Conservation (phyloP, 345 rosid genomes). For the Rhodamnia rubescens region DNA sequence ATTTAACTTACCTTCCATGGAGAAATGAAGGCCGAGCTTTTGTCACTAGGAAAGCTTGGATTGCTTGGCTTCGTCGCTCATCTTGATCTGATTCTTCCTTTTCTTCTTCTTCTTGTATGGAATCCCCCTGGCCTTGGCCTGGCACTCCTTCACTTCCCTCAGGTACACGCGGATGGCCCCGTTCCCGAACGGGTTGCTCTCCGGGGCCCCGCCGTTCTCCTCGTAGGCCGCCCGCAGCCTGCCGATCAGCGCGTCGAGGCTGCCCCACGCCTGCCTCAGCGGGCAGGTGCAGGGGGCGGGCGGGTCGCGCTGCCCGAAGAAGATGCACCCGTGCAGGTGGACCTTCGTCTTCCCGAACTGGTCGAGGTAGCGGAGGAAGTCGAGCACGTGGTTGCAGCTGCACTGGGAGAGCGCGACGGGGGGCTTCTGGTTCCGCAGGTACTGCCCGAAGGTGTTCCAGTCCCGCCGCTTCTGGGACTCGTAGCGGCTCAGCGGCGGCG, state of each 20-base stretch:
- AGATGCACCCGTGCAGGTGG: constrained; percentile 57
- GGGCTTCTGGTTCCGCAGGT: constrained; percentile 66
- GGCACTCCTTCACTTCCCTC: constrained; percentile 70
- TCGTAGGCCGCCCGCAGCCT: constrained; percentile 80
- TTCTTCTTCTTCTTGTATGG: constrained; percentile 73
- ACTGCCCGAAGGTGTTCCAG: constrained; percentile 86
- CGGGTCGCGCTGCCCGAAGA: constrained; percentile 77
- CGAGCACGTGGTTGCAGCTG: constrained; percentile 54
- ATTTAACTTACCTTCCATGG: neutral
- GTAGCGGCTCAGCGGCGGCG: constrained; percentile 53
- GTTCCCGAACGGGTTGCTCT: constrained; percentile 66
- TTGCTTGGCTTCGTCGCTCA: constrained; percentile 20
- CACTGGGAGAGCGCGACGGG: constrained; percentile 44
- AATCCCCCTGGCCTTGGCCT: constrained; percentile 80
- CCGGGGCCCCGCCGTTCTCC: constrained; percentile 61
- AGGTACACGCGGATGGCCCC: constrained; percentile 64
- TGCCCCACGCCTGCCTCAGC: constrained; percentile 81
- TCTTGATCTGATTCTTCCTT: constrained; percentile 25
- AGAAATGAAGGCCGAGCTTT: neutral
- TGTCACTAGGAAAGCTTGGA: constrained; percentile 3
- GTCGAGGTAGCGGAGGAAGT: constrained; percentile 65
- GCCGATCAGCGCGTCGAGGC: constrained; percentile 83
- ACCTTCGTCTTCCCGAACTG: constrained; percentile 87
- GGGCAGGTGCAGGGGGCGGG: constrained; percentile 87
- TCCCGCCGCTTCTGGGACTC: constrained; percentile 81